A percentile compares a stretch with the other conserved stretches of the same genome.
phyloP scores from a whole-genome alignment of 2,329 filamentous ascomycete species.

The Aspergillus sp. region DNA sequence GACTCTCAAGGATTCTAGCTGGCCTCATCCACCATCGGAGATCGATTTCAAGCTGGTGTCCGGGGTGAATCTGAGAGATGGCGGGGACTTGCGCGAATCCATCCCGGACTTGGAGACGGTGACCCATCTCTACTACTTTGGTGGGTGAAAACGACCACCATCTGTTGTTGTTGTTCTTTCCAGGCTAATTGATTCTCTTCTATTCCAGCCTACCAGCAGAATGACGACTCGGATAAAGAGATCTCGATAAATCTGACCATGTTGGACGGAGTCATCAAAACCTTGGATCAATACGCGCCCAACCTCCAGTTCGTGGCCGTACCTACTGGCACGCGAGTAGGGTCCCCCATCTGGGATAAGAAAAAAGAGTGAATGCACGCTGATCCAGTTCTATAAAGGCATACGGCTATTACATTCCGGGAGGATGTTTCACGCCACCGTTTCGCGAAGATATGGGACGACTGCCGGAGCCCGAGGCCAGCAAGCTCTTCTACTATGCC shows the following conservation, averaged over 20 bases:
- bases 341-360: constrained; percentile 18
- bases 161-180: too few species aligned
- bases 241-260: too few species aligned
- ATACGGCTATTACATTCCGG: constrained; percentile 31
- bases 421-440: constrained; percentile 18
- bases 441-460: constrained; percentile 20
- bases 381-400: constrained; percentile 15
- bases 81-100: constrained; percentile 9
- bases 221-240: too few species aligned
- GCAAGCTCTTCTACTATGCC: constrained; percentile 22
- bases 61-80: constrained; percentile 14
- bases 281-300: too few species aligned
- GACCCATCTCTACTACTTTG: too few species aligned
- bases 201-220: too few species aligned
- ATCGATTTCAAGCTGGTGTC: constrained; percentile 31
- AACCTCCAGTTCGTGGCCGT: too few species aligned
- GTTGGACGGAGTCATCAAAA: too few species aligned
- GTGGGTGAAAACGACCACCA: too few species aligned
- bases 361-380: constrained; percentile 23
- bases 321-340: too few species aligned
- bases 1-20: constrained; percentile 20
- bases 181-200: too few species aligned
- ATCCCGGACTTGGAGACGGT: too few species aligned
- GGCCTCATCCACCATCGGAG: constrained; percentile 25
- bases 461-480: constrained; percentile 17